Percentiles rank a stretch among this genome's conserved stretches.
Conservation (phyloP, 78 protist species). For the Bigelowiella natans region DNA sequence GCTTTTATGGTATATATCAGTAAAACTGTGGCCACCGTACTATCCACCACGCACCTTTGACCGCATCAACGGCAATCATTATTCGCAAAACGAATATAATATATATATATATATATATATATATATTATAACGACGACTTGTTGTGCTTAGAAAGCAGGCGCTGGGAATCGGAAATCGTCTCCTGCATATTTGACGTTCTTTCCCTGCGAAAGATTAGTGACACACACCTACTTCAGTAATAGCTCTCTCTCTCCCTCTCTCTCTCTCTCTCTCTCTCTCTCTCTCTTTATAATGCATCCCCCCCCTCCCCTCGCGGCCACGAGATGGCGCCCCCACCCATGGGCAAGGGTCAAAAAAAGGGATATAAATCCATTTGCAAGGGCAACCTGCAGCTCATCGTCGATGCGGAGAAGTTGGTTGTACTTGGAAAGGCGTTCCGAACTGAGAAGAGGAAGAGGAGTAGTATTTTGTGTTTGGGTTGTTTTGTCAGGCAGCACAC, state of each 20-base stretch:
- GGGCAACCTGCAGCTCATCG: constrained; percentile 42
- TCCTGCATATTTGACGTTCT: neutral
- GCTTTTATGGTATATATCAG: too few species aligned
- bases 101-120: too few species aligned
- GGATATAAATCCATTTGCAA: neutral
- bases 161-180: neutral
- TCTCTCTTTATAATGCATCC: neutral
- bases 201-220: neutral
- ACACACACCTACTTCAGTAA: neutral
- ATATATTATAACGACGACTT: too few species aligned
- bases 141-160: neutral
- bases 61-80: too few species aligned
- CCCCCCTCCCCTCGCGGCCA: too few species aligned
- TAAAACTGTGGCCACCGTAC: too few species aligned
- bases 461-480: too few species aligned
- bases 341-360: too few species aligned
- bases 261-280: neutral
- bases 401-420: constrained; percentile 94
- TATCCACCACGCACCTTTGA: too few species aligned
- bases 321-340: too few species aligned
- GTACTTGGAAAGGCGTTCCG: constrained; percentile 95
- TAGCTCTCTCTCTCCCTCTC: neutral
- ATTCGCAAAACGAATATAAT: too few species aligned
- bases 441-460: neutral
- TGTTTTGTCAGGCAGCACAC: too few species aligned